These are phyloP conservation scores for Pyrenopolyporus hunteri DNA, from an alignment of 495 filamentous ascomycete genomes.

Conservation along the genomic window DNA sequence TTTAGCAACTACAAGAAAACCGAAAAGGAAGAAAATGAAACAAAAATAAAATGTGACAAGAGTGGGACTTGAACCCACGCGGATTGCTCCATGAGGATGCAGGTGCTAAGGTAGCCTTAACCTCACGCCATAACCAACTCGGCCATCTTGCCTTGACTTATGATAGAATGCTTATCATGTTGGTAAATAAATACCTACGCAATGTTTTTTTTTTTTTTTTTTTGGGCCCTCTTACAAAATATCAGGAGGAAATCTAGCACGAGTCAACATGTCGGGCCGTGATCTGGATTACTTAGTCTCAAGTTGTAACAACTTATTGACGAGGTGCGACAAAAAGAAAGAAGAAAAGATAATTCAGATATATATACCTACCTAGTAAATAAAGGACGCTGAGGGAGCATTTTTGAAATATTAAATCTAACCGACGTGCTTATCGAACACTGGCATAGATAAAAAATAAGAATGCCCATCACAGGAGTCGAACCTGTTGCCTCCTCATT, in stretches of 20 bases:
- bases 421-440: too few relatives aligned
- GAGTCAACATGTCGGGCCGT: too few relatives aligned
- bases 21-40: background rate
- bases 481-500: constrained; percentile 32
- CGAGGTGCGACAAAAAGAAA: background rate
- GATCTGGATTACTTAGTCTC: background rate
- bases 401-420: background rate
- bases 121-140: constrained; percentile 54
- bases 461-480: constrained; percentile 25
- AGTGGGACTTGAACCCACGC: constrained; percentile 54
- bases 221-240: too few relatives aligned
- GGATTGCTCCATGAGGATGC: constrained; percentile 47
- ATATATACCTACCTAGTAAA: too few relatives aligned
- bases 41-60: constrained; percentile 40
- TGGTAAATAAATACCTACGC: too few relatives aligned
- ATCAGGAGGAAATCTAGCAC: too few relatives aligned
- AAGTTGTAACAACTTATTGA: too few relatives aligned
- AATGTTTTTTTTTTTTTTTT: too few relatives aligned
- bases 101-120: constrained; percentile 47
- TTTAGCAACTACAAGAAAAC: too few relatives aligned
- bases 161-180: too few relatives aligned
- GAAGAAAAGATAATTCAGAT: background rate
- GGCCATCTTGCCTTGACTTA: constrained; percentile 45
- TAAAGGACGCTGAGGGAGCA: too few relatives aligned
- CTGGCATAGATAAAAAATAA: constrained; percentile 2